Percentiles rank a stretch among this genome's conserved stretches.
Conservation (phyloP, 164 flowering plant genomes). For the Vitis amurensis region DNA sequence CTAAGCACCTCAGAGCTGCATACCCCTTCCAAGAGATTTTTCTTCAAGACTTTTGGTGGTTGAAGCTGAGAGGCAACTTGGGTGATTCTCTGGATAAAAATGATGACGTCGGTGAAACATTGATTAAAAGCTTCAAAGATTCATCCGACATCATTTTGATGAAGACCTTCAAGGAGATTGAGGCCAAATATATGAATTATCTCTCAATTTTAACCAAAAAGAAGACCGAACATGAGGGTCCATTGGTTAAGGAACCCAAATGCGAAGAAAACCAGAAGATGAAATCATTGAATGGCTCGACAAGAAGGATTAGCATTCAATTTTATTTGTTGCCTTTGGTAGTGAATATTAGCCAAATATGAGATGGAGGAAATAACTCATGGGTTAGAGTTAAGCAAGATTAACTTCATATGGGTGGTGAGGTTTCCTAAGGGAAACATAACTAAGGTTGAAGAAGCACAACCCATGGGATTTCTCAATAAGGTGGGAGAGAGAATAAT, state of each 20-base stretch:
- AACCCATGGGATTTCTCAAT: conserved; percentile 17
- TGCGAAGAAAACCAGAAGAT: neutral
- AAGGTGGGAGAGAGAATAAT: conserved; percentile 10
- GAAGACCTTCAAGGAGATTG: conserved; percentile 16
- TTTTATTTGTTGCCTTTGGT: too few relatives aligned
- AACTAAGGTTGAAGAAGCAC: neutral
- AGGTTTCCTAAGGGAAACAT: conserved; percentile 19
- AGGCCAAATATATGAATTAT: conserved; percentile 13
- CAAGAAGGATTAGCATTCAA: neutral
- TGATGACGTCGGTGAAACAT: neutral
- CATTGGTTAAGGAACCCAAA: conserved; percentile 6
- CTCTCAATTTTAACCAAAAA: conserved; percentile 1
- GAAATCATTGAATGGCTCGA: neutral
- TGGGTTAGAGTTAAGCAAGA: too few relatives aligned
- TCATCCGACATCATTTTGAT: conserved; percentile 7
- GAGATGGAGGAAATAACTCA: too few relatives aligned
- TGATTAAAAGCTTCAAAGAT: neutral
- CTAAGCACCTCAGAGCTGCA: too few relatives aligned
- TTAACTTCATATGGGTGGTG: conserved; percentile 25
- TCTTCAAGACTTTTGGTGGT: too few relatives aligned
- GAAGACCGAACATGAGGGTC: conserved; percentile 12
- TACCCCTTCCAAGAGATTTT: too few relatives aligned
- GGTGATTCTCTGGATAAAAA: neutral
- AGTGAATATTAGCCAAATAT: too few relatives aligned
- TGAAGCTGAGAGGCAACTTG: neutral